Evolutionary conservation across 805 yeast genomes (phyloP), one percentile per base, ranked within the genome.

Genomic region (Myxozyma vanderwaltii): DNA sequence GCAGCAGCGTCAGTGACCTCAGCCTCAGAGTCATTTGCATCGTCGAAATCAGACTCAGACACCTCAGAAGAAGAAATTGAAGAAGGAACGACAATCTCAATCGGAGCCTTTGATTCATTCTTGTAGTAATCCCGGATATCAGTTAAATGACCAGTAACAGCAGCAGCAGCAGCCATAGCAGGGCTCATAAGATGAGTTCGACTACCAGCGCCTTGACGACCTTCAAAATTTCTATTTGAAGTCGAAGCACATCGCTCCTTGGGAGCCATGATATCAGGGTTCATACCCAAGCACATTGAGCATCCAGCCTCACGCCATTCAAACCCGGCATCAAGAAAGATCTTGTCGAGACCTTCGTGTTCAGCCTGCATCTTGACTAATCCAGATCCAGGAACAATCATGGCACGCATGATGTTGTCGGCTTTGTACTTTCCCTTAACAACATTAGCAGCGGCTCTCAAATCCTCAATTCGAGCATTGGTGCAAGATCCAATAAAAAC

Each of bases 281-380:
- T 94, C 99, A 94, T 94, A 76, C 99, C 99, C 54, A 94, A 82
- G 79, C 99, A 94, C 99, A 94, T 94, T 43, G 98, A 92, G 78
- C 99, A 94, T 63, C 99, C 99, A 66, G 99, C 98, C 79, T 94
- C 99, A 80, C 99, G 87, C 99, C 99, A 94, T 69, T 89, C 92
- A 72, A 94, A 94, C 21, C 96, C 98, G 52, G 99, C 97, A 51
- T 84, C 89, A 70, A 79, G 83, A 71, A 94, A 94, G 59, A 94
- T 82, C 77, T 89, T 88, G 75, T 94, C 94, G 58, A 94, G 81
- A 54, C 99, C 99, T 78, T 94, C 99, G 63, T 77, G 80, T 77
- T 94, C 99, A 56, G 99, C 99, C 76, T 89, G 95, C 61, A 79
- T 78, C 77, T 92, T 94, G 67, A 94, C 94, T 63, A 94, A 80